phyloP scores from a whole-genome alignment of 768 basidiomycete species.

The Mycena sanguinolenta region DNA sequence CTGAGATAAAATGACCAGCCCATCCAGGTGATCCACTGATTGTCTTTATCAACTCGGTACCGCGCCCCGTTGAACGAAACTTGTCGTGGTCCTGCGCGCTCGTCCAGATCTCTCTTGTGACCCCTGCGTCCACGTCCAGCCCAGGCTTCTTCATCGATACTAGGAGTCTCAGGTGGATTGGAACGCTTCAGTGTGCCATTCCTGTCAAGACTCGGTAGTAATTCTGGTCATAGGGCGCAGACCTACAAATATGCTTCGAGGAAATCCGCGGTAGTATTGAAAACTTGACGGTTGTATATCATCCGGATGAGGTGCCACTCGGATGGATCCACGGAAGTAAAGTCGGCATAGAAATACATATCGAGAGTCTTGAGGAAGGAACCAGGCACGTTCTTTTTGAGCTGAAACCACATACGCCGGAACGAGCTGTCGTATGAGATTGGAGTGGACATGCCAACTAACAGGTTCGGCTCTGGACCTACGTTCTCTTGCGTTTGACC shows the following conservation, averaged over 20 bases:
- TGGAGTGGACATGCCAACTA: conserved; percentile 61
- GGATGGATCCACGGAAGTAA: conserved; percentile 64
- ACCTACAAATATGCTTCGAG: conserved; percentile 58
- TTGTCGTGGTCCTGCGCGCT: conserved; percentile 73
- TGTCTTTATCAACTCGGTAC: conserved; percentile 65
- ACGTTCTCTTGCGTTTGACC: not conserved
- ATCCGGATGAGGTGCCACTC: conserved; percentile 67
- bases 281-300: conserved; percentile 73
- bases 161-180: conserved; percentile 46
- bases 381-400: conserved; percentile 64
- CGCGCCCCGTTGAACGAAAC: conserved; percentile 73
- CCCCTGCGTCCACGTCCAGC: conserved; percentile 58
- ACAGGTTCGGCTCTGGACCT: conserved; percentile 41
- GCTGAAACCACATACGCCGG: conserved; percentile 66
- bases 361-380: conserved; percentile 67
- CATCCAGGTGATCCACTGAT: conserved; percentile 76
- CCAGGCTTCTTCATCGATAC: conserved; percentile 56
- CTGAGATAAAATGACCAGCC: conserved; percentile 73
- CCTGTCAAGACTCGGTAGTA: conserved; percentile 2
- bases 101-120: conserved; percentile 65
- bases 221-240: too few relatives aligned
- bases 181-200: conserved; percentile 65
- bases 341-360: conserved; percentile 70
- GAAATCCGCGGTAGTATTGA: conserved; percentile 62
- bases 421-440: conserved; percentile 73